phyloP scores from a whole-genome alignment of 164 flowering plant genomes.

The Aristolochia fimbriata region DNA sequence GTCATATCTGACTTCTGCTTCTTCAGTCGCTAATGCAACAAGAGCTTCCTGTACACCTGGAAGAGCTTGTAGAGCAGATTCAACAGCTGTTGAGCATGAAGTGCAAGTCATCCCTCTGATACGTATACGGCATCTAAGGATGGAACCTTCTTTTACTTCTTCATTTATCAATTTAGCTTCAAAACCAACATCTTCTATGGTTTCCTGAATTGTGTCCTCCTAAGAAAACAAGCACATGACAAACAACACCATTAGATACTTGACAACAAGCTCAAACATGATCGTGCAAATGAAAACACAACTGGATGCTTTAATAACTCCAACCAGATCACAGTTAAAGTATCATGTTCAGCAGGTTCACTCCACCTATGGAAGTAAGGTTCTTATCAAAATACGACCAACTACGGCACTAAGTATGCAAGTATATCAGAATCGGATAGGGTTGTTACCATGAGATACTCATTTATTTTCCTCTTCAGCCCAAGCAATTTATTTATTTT shows the following conservation, averaged over 20 bases:
- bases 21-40: slow-evolving; percentile 80
- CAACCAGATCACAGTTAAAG: no score
- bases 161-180: slow-evolving; percentile 42
- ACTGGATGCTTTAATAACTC: background rate
- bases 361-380: no score
- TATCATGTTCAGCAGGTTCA: no score
- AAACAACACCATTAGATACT: background rate
- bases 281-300: background rate
- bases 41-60: slow-evolving; percentile 56
- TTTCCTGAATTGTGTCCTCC: slow-evolving; percentile 67
- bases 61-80: slow-evolving; percentile 36
- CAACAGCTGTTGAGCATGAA: slow-evolving; percentile 61
- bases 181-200: slow-evolving; percentile 79
- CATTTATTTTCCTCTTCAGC: no score
- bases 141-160: slow-evolving; percentile 23
- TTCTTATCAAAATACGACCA: no score
- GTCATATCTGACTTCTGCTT: slow-evolving; percentile 60
- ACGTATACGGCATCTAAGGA: slow-evolving; percentile 44
- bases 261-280: background rate
- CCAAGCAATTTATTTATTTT: no score
- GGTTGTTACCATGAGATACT: no score
- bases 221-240: slow-evolving; percentile 5
- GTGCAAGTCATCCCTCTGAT: slow-evolving; percentile 87
- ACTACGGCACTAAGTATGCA: no score
- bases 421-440: no score